Percentiles rank a stretch among this genome's conserved stretches.
These are phyloP conservation scores for Galeopsis tetrahit DNA, from an alignment of 257 asterid species.

Conservation along the genomic window DNA sequence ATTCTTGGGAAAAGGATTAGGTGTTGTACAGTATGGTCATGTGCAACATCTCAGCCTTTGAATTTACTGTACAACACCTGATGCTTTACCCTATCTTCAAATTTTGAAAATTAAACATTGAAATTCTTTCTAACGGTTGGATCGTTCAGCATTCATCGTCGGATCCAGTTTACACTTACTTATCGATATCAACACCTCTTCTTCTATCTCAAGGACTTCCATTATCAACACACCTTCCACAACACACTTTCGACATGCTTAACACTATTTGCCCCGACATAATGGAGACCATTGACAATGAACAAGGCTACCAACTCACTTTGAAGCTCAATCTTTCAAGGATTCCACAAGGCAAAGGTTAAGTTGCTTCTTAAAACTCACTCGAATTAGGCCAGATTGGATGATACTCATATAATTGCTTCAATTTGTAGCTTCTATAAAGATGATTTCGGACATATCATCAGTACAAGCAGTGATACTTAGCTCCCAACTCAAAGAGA, in stretches of 20 bases:
- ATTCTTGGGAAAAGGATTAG: too few relatives aligned
- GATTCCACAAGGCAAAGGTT: slow-evolving; percentile 65
- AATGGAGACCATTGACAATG: slow-evolving; percentile 57
- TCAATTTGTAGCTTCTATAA: slow-evolving; percentile 50
- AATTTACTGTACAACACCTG: too few relatives aligned
- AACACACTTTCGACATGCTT: slow-evolving; percentile 61
- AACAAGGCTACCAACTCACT: slow-evolving; percentile 74
- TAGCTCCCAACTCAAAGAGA: slow-evolving; percentile 83
- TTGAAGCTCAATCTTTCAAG: slow-evolving; percentile 59
- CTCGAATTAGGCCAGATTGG: too few relatives aligned
- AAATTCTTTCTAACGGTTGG: slow-evolving; percentile 5
- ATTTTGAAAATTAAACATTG: neutral
- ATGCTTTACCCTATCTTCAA: too few relatives aligned
- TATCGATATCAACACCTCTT: slow-evolving; percentile 83
- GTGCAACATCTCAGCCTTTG: too few relatives aligned
- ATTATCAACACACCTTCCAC: slow-evolving; percentile 56
- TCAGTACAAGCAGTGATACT: slow-evolving; percentile 79
- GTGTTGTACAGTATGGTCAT: too few relatives aligned
- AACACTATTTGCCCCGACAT: slow-evolving; percentile 60
- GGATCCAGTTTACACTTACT: slow-evolving; percentile 56
- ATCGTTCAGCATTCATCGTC: slow-evolving; percentile 65
- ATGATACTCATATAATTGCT: too few relatives aligned
- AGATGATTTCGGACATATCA: slow-evolving; percentile 66
- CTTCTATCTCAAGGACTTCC: slow-evolving; percentile 64
- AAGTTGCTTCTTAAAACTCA: neutral